Evolutionary conservation across 345 rosid species (phyloP).

Genomic region (Combretum micranthum): DNA sequence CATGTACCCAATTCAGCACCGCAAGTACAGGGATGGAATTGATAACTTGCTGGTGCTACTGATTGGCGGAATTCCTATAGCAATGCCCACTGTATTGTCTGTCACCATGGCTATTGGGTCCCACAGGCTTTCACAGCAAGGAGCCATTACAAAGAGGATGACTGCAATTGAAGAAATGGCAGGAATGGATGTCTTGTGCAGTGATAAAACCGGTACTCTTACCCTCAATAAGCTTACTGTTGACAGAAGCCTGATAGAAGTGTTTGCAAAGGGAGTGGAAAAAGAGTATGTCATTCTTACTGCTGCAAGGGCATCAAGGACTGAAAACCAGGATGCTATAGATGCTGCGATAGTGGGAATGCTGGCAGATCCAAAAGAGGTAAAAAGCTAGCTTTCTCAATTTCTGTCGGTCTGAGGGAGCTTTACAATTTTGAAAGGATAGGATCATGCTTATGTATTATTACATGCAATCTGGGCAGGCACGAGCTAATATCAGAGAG

Average conservation of each 20-base stretch:
- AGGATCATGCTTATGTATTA: too few relatives aligned
- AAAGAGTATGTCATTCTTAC: conserved; percentile 62
- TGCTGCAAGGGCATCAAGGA: conserved; percentile 90
- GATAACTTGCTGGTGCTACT: conserved; percentile 79
- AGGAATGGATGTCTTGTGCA: conserved; percentile 89
- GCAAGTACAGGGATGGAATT: conserved; percentile 72
- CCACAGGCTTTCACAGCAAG: conserved; percentile 73
- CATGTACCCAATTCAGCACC: conserved; percentile 76
- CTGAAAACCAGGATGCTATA: conserved; percentile 85
- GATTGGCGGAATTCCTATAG: conserved; percentile 93
- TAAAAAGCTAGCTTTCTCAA: conserved; percentile 7
- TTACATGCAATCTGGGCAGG: conserved; percentile 26
- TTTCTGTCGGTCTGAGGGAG: too few relatives aligned
- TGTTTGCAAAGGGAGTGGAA: conserved; percentile 68
- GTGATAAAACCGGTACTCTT: conserved; percentile 90
- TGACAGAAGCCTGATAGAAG: conserved; percentile 65
- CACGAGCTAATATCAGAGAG: conserved; percentile 72
- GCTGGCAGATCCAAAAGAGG: conserved; percentile 98
- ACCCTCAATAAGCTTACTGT: conserved; percentile 79
- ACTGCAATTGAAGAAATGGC: conserved; percentile 98
- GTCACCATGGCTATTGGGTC: conserved; percentile 98
- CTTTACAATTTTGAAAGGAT: too few relatives aligned
- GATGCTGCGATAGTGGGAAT: conserved; percentile 91
- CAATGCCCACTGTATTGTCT: conserved; percentile 88
- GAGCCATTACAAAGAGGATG: conserved; percentile 95